Percentiles rank a stretch among this genome's conserved stretches.
phyloP scores from a whole-genome alignment of 176 grass and related monocot genomes.

The Saccharum spontaneum region DNA sequence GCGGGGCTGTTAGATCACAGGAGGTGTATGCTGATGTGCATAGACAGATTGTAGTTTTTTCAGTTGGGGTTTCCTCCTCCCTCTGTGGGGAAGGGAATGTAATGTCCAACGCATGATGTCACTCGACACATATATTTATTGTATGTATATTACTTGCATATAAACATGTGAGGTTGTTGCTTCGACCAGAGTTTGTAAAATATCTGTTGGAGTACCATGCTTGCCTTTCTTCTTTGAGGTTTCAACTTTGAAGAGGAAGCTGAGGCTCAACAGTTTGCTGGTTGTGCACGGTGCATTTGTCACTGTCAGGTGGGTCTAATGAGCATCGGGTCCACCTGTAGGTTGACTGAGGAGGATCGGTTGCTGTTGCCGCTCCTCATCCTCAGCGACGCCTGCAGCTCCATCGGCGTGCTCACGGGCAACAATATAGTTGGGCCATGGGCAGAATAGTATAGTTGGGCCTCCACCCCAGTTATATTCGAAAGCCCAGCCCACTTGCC shows the following conservation, averaged over 20 bases:
- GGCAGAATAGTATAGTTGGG: not conserved
- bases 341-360: too few species aligned
- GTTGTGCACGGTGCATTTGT: not conserved
- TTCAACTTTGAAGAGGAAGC: too few species aligned
- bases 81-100: conserved; percentile 57
- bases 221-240: not conserved
- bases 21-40: conserved; percentile 45
- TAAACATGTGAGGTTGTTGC: not conserved
- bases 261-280: not conserved
- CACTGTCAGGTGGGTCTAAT: too few species aligned
- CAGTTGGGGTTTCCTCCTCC: conserved; percentile 42
- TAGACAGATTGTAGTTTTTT: conserved; percentile 4
- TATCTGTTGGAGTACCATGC: not conserved
- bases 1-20: conserved; percentile 68
- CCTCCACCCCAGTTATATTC: not conserved
- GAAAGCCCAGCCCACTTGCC: not conserved
- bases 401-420: not conserved
- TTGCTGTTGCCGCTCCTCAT: too few species aligned
- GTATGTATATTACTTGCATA: not conserved
- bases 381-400: too few species aligned
- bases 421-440: not conserved
- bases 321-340: too few species aligned
- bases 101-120: conserved; percentile 34
- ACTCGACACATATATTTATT: not conserved
- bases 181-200: not conserved